phyloP scores from a whole-genome alignment of 257 asterid species.

The Solanum rostratum region DNA sequence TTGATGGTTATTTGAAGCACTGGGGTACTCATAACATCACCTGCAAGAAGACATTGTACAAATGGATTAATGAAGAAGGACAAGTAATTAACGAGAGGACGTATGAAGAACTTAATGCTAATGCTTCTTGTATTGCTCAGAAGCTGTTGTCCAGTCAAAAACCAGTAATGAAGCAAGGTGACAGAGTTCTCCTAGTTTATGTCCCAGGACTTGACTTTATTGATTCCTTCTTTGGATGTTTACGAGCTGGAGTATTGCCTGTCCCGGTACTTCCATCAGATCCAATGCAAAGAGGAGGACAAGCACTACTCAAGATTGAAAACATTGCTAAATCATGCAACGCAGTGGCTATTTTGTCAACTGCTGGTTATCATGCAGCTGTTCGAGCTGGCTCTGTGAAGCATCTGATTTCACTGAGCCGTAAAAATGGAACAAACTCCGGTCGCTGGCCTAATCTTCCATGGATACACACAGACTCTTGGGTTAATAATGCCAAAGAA shows the following conservation, averaged over 20 bases:
- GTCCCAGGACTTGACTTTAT: conserved; percentile 74
- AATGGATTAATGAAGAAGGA: conserved; percentile 71
- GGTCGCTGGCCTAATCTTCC: conserved; percentile 81
- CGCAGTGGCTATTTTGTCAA: conserved; percentile 63
- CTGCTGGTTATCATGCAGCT: conserved; percentile 60
- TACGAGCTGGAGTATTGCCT: conserved; percentile 65
- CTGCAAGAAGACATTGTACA: conserved; percentile 48
- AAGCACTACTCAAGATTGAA: conserved; percentile 65
- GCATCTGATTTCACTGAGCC: conserved; percentile 27
- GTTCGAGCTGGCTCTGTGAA: conserved; percentile 71
- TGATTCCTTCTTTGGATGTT: conserved; percentile 82
- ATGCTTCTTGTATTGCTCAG: conserved; percentile 60
- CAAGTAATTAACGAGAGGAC: conserved; percentile 34
- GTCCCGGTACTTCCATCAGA: conserved; percentile 89
- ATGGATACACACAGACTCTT: conserved; percentile 74
- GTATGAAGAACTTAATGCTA: conserved; percentile 44
- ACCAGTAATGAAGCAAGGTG: conserved; percentile 54
- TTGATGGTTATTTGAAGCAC: conserved; percentile 54
- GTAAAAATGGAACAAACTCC: conserved; percentile 21
- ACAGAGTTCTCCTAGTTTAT: conserved; percentile 64
- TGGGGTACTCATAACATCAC: conserved; percentile 52
- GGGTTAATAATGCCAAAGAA: conserved; percentile 41
- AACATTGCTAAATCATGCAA: conserved; percentile 58
- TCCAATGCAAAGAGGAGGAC: conserved; percentile 90
- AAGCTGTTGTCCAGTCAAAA: conserved; percentile 54